Base-by-base conservation (phyloP, 805 yeast genomes). In the Ogataea kodamae region DNA sequence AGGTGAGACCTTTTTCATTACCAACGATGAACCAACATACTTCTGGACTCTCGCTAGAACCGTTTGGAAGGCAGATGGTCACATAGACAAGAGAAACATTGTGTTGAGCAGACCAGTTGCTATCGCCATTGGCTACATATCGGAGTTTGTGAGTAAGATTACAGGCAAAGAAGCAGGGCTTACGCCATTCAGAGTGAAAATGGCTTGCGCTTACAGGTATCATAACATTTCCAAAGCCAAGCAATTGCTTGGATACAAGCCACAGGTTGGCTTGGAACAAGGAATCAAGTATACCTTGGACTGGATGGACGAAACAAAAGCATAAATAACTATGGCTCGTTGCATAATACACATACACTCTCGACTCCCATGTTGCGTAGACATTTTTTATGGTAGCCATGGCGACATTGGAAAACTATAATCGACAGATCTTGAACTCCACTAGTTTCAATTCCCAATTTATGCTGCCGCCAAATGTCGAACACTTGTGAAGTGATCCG, bases 11-110 rank as follows among this genome's bases (percentile, higher is more conserved):
- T 92, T 87, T 59, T 87, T 90, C 55, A 68, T 92, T 43, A 90
- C 98, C 6, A 92, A 92, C 57, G 97, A 89, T 60, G 72, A 89
- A 3, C 98, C 98, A 12, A 74, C 92, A 11, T 94, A 89, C 61
- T 92, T 92, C 61, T 92, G 97, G 97, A 86, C 97, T 3, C 68
- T 92, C 49, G 97, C 97, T 6, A 76, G 97, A 54, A 83, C 95
- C 2, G 95, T 92, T 16, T 92, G 97, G 97, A 90, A 90, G 57
- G 89, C 90, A 14, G 96, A 88, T 61, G 97, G 96, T 3, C 82
- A 80, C 53, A 72, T 85, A 35, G 92, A 82, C 46, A 71, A 70
- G 18, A 68, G 61, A 33, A 80, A 77, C 46, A 77, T 86, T 45
- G 88, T 77, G 13, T 69, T 92, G 38, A 70, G 70, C 28, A 74